These are phyloP conservation scores for Trichoderma afroharzianum DNA, from an alignment of 2,329 filamentous ascomycete species.

Conservation along the genomic window DNA sequence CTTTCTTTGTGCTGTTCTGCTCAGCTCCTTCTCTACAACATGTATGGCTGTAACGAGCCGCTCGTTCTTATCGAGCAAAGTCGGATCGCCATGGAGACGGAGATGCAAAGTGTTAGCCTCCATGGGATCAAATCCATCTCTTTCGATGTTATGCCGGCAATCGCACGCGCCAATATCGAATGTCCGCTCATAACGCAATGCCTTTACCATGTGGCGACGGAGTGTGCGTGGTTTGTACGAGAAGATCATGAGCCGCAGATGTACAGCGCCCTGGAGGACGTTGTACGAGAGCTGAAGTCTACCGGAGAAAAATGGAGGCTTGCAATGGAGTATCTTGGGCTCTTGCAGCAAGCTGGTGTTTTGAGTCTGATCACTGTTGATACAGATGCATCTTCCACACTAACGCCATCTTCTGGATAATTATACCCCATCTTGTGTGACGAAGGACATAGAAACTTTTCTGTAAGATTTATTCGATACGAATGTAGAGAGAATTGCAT, in stretches of 20 bases:
- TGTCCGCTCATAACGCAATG: slow-evolving; percentile 6
- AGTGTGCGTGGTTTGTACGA: slow-evolving; percentile 10
- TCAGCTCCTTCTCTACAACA: slow-evolving; percentile 1
- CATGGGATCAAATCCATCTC: slow-evolving; percentile 4
- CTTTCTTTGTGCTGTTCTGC: background rate
- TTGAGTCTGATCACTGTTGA: background rate
- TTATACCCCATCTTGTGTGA: background rate
- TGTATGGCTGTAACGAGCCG: slow-evolving; percentile 7
- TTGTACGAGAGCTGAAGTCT: background rate
- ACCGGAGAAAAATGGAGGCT: background rate
- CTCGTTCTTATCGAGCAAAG: background rate
- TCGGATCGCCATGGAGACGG: slow-evolving; percentile 8
- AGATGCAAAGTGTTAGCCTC: slow-evolving; percentile 2
- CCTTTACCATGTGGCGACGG: background rate
- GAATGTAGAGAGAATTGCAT: background rate
- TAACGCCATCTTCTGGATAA: slow-evolving; percentile 5
- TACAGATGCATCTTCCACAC: background rate
- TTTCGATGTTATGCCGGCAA: background rate
- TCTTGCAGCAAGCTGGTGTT: background rate
- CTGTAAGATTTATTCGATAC: background rate
- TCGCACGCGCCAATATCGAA: slow-evolving; percentile 3
- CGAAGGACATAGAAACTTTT: background rate
- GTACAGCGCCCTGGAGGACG: slow-evolving; percentile 6
- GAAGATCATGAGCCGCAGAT: slow-evolving; percentile 7
- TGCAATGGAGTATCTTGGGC: background rate